A percentile compares a stretch with the other conserved stretches of the same genome.
phyloP scores from a whole-genome alignment of 805 yeast species.

The Saccharomycopsis sp. region DNA sequence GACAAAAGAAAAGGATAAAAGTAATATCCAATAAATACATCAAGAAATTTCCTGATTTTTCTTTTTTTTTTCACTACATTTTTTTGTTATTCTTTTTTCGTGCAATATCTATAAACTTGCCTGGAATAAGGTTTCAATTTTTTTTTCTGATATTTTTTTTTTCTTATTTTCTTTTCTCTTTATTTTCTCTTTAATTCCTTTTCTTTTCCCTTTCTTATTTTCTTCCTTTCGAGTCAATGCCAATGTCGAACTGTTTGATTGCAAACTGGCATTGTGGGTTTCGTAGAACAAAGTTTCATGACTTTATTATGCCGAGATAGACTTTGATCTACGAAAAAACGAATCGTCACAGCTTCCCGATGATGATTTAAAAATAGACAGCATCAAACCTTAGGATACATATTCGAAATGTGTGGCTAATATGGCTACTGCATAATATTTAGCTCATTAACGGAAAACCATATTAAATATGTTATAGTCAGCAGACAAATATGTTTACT shows the following conservation, averaged over 20 bases:
- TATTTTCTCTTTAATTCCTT: not conserved
- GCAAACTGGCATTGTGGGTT: not conserved
- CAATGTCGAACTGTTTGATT: too few species aligned
- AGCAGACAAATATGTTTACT: too few species aligned
- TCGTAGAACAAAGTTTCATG: not conserved
- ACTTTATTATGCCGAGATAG: not conserved
- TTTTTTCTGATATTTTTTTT: too few species aligned
- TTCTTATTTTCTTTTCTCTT: not conserved
- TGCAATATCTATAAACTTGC: not conserved
- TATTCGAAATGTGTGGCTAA: not conserved
- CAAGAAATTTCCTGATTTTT: not conserved
- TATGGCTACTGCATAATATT: too few species aligned
- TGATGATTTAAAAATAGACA: not conserved
- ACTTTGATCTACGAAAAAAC: not conserved
- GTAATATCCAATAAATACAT: too few species aligned
- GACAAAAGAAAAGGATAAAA: not conserved
- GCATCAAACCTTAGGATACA: not conserved
- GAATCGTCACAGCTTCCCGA: not conserved
- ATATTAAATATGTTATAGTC: too few species aligned
- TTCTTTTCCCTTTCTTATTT: not conserved
- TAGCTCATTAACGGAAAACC: too few species aligned
- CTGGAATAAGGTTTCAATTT: not conserved
- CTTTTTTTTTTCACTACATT: not conserved
- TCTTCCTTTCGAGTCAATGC: too few species aligned
- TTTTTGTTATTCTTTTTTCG: not conserved